These are phyloP conservation scores for Phycomyces blakesleeanus DNA, from an alignment of 192 early-diverging fungal genomes.

Conservation along the genomic window DNA sequence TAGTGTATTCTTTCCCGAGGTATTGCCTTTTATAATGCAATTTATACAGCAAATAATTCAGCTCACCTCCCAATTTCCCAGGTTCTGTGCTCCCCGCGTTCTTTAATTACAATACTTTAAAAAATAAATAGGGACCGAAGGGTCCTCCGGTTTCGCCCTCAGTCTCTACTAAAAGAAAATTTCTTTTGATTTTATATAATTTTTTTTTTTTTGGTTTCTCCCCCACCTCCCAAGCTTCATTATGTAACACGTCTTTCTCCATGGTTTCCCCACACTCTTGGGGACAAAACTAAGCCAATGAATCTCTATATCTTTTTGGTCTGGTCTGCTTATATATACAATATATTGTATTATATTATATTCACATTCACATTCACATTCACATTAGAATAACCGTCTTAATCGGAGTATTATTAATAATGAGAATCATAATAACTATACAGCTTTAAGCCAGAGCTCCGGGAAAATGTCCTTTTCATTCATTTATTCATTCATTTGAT, in stretches of 20 bases:
- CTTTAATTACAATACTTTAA: neutral
- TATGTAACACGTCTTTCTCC: neutral
- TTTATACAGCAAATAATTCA: too few species aligned
- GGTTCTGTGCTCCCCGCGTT: neutral
- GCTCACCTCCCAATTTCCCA: neutral
- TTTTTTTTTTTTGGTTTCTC: too few species aligned
- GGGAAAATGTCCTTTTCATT: too few species aligned
- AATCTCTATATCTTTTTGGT: neutral
- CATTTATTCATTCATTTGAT: too few species aligned
- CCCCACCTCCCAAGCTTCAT: too few species aligned
- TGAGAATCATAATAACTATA: too few species aligned
- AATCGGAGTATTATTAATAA: too few species aligned
- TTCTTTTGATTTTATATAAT: too few species aligned
- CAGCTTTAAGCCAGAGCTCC: too few species aligned
- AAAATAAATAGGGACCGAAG: conserved; percentile 4
- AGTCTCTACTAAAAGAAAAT: neutral
- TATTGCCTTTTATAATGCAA: neutral
- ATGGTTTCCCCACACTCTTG: conserved; percentile 1
- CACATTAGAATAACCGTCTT: too few species aligned
- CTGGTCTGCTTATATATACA: neutral
- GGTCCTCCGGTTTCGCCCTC: conserved; percentile 2
- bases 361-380: too few species aligned
- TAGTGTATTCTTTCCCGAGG: neutral
- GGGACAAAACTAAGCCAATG: neutral
- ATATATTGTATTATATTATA: too few species aligned